A percentile compares a stretch with the other conserved stretches of the same genome.
Conservation (phyloP, 306 rosid species). For the Cyclanthera cordifolia region DNA sequence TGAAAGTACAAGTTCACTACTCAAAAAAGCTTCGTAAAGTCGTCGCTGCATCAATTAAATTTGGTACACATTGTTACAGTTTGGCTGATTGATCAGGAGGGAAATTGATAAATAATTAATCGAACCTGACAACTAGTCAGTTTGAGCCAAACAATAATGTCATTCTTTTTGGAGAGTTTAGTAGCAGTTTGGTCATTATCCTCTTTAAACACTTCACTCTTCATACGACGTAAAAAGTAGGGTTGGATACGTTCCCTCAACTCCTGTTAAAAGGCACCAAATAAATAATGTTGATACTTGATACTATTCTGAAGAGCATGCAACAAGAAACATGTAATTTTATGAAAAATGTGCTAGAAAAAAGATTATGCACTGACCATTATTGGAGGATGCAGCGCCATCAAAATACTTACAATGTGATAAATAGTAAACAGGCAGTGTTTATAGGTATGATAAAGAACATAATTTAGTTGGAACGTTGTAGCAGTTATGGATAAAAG, state of each 20-base stretch:
- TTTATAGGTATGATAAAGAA: neutral
- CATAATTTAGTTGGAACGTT: neutral
- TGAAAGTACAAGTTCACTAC: constrained; percentile 75
- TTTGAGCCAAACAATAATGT: constrained; percentile 80
- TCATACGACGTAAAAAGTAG: constrained; percentile 72
- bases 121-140: constrained; percentile 67
- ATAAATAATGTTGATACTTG: neutral
- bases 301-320: neutral
- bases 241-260: constrained; percentile 75
- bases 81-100: neutral
- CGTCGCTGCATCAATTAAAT: constrained; percentile 39
- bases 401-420: neutral
- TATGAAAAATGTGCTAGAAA: neutral
- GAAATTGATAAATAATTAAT: constrained; percentile 11
- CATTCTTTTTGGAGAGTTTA: constrained; percentile 68
- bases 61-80: neutral
- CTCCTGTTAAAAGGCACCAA: constrained; percentile 29
- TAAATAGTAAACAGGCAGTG: neutral
- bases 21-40: constrained; percentile 72
- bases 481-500: neutral
- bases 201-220: constrained; percentile 74
- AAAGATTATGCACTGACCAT: neutral
- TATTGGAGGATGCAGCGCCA: neutral
- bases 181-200: constrained; percentile 35
- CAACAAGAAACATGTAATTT: neutral